Percentiles rank a stretch among this genome's conserved stretches.
phyloP scores from a whole-genome alignment of 768 basidiomycete genomes.

The Hydnum rufescens region DNA sequence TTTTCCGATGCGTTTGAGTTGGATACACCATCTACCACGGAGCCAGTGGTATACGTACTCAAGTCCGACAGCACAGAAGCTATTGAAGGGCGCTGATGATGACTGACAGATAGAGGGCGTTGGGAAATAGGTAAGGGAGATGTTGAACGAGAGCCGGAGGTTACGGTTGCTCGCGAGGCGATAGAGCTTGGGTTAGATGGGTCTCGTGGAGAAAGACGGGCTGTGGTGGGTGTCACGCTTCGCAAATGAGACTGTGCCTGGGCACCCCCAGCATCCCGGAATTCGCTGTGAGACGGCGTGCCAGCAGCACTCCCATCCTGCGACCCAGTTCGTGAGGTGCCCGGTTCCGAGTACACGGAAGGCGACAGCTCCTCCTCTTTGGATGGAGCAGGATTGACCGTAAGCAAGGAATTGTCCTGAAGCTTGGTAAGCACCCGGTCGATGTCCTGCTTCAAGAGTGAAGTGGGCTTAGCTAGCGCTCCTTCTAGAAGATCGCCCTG shows the following conservation, averaged over 20 bases:
- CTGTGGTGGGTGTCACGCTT: too few relatives aligned
- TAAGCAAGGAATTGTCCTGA: not conserved
- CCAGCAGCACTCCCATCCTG: constrained; percentile 22
- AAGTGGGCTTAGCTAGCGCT: constrained; percentile 25
- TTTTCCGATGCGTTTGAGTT: constrained; percentile 5
- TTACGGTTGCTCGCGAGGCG: constrained; percentile 3
- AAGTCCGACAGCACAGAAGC: constrained; percentile 47
- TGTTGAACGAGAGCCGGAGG: constrained; percentile 5
- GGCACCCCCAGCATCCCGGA: too few relatives aligned
- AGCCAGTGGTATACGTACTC: constrained; percentile 13
- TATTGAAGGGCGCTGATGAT: constrained; percentile 29
- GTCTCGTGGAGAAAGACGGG: too few relatives aligned
- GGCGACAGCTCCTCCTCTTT: not conserved
- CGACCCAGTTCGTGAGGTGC: constrained; percentile 57
- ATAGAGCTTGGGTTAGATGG: too few relatives aligned
- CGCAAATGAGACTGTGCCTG: too few relatives aligned
- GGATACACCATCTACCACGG: too few relatives aligned
- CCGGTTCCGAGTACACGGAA: constrained; percentile 13
- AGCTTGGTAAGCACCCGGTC: not conserved
- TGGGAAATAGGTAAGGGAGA: constrained; percentile 14
- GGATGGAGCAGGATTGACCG: not conserved
- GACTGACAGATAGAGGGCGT: too few relatives aligned
- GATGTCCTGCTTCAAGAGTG: not conserved
- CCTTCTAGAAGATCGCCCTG: constrained; percentile 43
- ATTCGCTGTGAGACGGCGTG: not conserved